Base-by-base conservation (phyloP, 2,329 filamentous ascomycete genomes). In the Trichophyton schoenleinii region DNA sequence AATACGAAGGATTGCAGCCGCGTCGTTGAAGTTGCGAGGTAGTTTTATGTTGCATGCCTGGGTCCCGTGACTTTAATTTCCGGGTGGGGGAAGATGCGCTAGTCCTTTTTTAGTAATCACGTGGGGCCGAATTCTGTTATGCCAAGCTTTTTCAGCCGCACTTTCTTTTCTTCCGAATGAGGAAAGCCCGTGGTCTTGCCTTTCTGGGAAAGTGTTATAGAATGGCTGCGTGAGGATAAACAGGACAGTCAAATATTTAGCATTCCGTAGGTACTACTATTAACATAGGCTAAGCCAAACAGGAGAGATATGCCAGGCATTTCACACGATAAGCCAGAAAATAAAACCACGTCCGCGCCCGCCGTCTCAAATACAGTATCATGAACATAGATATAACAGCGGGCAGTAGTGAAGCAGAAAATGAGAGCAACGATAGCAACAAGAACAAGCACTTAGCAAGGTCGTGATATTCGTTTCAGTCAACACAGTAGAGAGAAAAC, bases 131-230 rank as follows among this genome's bases (percentile, higher is more conserved):
- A 3, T 9, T 25, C 8, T 8, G 13, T 36, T 25, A 6, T 53
- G 49, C 52, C 52, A 55, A 55, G 52, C 25, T 20, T 36, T 55
- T 55, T 55, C 31, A 55, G 52, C 52, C 52, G 52, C 52, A 55
- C 28, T 55, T 53, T 53, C 48, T 53, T 55, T 55, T 18, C 15
- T 18, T 44, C 52, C 34, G 5, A n/a, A 55, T 20, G 9, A n/a
- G 28, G 49, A 18, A 55, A 52, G 8, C 13, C 15, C 22, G 13
- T 28, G 9, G 22, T 31, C 25, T 15, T 52, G 18, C 44, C 9
- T 48, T 25, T 22, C 18, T 48, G 15, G 15, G 20, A 20, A 48
- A 6, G 20, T 22, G 28, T 48, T 13, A 8, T n/a, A 53, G 48
- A 15, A 3, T 13, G 13, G 6, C 34, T 38, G 34, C 9, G 9